phyloP scores from a whole-genome alignment of 129 eudicot genomes.

The Deinandra increscens region DNA sequence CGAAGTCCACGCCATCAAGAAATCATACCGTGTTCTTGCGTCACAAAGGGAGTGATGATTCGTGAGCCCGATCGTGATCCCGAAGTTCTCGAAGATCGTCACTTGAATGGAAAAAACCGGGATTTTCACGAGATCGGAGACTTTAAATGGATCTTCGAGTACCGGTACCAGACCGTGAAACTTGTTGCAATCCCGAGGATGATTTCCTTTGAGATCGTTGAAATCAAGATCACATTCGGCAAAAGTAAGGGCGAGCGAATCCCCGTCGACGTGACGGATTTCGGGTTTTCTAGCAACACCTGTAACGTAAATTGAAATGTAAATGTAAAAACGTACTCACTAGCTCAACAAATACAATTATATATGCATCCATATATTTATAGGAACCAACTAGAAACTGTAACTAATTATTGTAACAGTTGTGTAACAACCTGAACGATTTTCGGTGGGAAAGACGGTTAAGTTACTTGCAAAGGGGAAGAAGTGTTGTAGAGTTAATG shows the following conservation, averaged over 20 bases:
- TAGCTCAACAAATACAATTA: too few species aligned
- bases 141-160: not conserved
- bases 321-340: too few species aligned
- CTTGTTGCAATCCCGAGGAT: constrained; percentile 8
- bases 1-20: constrained; percentile 22
- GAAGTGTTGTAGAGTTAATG: constrained; percentile 3
- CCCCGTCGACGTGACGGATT: constrained; percentile 11
- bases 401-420: too few species aligned
- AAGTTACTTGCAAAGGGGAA: constrained; percentile 11
- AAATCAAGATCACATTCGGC: constrained; percentile 16
- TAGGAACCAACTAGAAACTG: too few species aligned
- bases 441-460: not conserved
- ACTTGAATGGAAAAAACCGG: constrained; percentile 7
- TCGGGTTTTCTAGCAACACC: not conserved
- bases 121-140: not conserved
- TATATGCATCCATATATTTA: too few species aligned
- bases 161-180: constrained; percentile 11
- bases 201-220: not conserved
- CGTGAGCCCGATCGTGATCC: not conserved
- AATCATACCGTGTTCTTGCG: not conserved
- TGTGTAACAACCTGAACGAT: too few species aligned
- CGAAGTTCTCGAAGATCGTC: not conserved
- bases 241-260: constrained; percentile 1
- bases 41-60: not conserved
- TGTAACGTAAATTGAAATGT: too few species aligned